phyloP scores from a whole-genome alignment of 2,329 filamentous ascomycete species.

The Trichoderma sp. region DNA sequence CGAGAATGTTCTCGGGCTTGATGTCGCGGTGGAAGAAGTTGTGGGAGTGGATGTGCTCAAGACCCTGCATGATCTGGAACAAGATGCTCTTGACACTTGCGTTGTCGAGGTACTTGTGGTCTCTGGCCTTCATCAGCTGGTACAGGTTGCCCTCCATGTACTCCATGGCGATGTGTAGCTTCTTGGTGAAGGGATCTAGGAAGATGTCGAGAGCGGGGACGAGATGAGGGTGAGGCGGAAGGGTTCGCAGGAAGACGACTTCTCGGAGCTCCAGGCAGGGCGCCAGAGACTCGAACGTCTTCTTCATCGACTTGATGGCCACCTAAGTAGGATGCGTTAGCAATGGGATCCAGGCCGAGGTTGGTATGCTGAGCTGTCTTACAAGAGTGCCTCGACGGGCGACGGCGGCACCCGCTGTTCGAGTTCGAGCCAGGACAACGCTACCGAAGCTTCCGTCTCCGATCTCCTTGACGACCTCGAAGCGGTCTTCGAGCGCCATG shows the following conservation, averaged over 20 bases:
- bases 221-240: slow-evolving; percentile 84
- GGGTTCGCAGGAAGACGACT: slow-evolving; percentile 89
- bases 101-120: slow-evolving; percentile 90
- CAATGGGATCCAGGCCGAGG: background rate
- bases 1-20: slow-evolving; percentile 97
- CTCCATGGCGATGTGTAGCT: slow-evolving; percentile 98
- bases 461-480: slow-evolving; percentile 96
- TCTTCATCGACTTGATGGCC: slow-evolving; percentile 99
- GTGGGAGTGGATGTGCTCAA: slow-evolving; percentile 96
- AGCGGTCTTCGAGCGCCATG: slow-evolving; percentile 82
- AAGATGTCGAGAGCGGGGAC: slow-evolving; percentile 99
- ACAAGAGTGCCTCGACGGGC: slow-evolving; percentile 91
- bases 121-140: slow-evolving; percentile 96
- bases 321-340: slow-evolving; percentile 61
- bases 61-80: slow-evolving; percentile 91
- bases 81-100: slow-evolving; percentile 95
- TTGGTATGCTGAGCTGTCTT: slow-evolving; percentile 38
- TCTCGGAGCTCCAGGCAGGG: slow-evolving; percentile 92
- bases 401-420: slow-evolving; percentile 83
- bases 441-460: slow-evolving; percentile 98
- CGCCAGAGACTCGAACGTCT: slow-evolving; percentile 89
- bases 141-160: slow-evolving; percentile 99
- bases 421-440: slow-evolving; percentile 85
- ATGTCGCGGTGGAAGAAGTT: slow-evolving; percentile 99
- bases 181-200: slow-evolving; percentile 90